Evolutionary conservation across 2,329 filamentous ascomycete genomes (phyloP), one percentile per base, ranked within the genome.

Genomic region (Penicillium corylophilum): DNA sequence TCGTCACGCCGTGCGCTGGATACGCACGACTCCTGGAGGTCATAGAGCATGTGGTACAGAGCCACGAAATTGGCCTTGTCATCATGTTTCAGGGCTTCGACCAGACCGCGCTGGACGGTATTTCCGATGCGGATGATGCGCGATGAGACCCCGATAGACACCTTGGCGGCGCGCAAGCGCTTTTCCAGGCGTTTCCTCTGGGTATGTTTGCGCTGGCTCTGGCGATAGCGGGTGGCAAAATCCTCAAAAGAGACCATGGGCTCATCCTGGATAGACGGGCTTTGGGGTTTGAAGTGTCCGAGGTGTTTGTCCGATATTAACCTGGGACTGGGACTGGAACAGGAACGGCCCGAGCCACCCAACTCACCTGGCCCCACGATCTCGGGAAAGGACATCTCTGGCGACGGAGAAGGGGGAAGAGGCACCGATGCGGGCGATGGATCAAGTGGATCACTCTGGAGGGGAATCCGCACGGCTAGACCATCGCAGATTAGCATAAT

Each of bases 21-120:
- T 46, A 70, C 65, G 58, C 72, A 76, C 13, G 69, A 64, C 50
- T 76, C 74, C 62, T 74, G 71, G 45, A 77, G 65, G 43, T 77
- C 74, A 62, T 71, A 67, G 44, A 77, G 64, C 49, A 71, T 68
- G 50, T 76, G 72, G 55, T 76, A 75, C 18, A 76, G 69, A 44
- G 68, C 64, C 49, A 74, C 69, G 52, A 78, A 78, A 54, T 65
- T 73, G 54, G 65, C 59, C 55, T 76, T 75, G 63, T 78, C 75
- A 53, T 73, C 71, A 61, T 75, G 68, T 55, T 71, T 75, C 48
- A 76, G 68, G 43, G 70, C 70, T 57, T 77, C 74, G 31, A 77
- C 73, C 22, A 78, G 63, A 33, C 74, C 74, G 44, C 71, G 71
- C 55, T 77, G 74, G 23, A 73, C 65, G 46, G 70, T 70, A 28